Evolutionary conservation across 257 asterid species (phyloP), one percentile per base, ranked within the genome.

Genomic region (Orobanche coerulescens): DNA sequence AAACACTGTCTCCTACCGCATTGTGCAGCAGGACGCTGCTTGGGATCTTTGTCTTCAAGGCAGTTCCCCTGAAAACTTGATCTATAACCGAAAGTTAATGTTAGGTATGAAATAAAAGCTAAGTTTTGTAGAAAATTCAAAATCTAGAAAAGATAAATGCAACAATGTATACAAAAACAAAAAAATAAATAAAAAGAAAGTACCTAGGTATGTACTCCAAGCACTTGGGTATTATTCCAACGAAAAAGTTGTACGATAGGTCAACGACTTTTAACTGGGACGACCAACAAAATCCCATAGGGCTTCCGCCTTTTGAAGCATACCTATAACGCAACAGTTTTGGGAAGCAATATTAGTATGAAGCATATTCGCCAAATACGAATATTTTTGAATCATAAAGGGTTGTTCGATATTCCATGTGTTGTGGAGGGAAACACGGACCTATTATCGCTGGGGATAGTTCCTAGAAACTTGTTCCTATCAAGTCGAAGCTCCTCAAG

Each of bases 401-500:
- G n/a, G 22, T 43, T 43, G 14, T 5, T n/a, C 4, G 14, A 49
- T 96, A 79, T 78, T 59, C 84, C 86, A 42, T 57, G 76, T 5
- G 64, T 6, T 13, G 65, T 47, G 14, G 84, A 69, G 3, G 73
- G 56, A 65, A 69, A 76, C 5, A 51, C 73, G 12, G 94, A 75
- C 73, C 73, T 71, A 62, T 82, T 82, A 55, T 66, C 72, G 52
- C 85, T 84, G 28, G 94, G 93, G 54, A 92, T 79, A 39, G 69
- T 46, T 67, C 96, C 98, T 53, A 64, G 57, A 66, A 92, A 81
- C 78, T 67, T 82, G 73, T 92, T 92, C 68, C 95, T 82, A 20
- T 88, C 95, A 2, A 92, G 81, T 55, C 84, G 87, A 71, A 88
- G 87, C 61, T 85, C 96, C 79, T 75, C 82, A 51, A 88, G 95